Conservation (phyloP, 2,329 filamentous ascomycete genomes). For the Aspergillus pseudotamarii region DNA sequence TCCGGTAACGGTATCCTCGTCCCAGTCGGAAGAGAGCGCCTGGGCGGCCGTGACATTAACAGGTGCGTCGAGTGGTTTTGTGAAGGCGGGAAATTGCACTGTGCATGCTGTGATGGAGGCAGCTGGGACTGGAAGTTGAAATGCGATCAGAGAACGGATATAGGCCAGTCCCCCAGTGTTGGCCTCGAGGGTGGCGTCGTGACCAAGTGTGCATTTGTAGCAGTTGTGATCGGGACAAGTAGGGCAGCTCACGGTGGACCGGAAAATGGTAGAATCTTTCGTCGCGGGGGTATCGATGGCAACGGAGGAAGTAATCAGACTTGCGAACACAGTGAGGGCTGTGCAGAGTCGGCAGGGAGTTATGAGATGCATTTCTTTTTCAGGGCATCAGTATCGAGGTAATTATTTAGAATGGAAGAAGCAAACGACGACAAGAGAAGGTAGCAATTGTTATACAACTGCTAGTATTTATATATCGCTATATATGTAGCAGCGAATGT, state of each 20-base stretch:
- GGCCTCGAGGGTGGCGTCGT: constrained; percentile 9
- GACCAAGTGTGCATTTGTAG: constrained; percentile 16
- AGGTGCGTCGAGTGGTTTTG: neutral
- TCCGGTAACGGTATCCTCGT: constrained; percentile 15
- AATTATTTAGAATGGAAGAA: neutral
- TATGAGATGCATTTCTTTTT: neutral
- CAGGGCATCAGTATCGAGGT: neutral
- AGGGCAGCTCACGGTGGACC: constrained; percentile 14
- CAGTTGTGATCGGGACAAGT: constrained; percentile 17
- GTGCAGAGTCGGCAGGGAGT: neutral
- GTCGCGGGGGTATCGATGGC: constrained; percentile 5
- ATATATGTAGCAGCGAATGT: no score
- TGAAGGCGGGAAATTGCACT: constrained; percentile 21
- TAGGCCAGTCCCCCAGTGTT: constrained; percentile 13
- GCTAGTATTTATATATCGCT: no score
- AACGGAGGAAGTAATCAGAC: neutral
- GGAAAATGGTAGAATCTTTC: constrained; percentile 20
- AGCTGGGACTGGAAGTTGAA: constrained; percentile 9
- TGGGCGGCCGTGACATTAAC: constrained; percentile 15
- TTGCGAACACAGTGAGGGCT: neutral
- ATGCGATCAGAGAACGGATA: constrained; percentile 15
- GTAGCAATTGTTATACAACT: rapidly evolving
- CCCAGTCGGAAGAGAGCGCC: constrained; percentile 15
- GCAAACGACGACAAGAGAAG: rapidly evolving
- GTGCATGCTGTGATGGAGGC: constrained; percentile 11